Percentiles rank a stretch among this genome's conserved stretches.
Evolutionary conservation across 306 rosid genomes (phyloP).

Genomic region (Sphenostylis stenocarpa): DNA sequence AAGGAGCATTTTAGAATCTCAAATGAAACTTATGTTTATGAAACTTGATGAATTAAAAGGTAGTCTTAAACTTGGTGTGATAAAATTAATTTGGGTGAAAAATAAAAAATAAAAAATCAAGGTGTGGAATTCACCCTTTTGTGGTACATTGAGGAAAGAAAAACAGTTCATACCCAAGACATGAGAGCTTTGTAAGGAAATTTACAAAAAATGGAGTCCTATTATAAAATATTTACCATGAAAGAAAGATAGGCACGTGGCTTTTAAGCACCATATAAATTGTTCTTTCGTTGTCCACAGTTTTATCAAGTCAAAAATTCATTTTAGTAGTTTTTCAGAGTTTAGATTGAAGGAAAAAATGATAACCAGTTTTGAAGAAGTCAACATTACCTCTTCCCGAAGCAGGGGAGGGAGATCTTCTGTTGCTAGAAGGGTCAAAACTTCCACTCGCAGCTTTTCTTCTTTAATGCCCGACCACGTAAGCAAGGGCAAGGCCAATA

Average conservation of each 20-base stretch:
- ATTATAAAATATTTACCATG: not conserved
- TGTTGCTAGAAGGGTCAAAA: slow-evolving; percentile 46
- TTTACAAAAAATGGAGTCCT: not conserved
- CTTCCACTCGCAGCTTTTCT: slow-evolving; percentile 55
- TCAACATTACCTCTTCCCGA: slow-evolving; percentile 69
- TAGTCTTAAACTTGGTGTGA: not conserved
- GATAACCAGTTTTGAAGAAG: slow-evolving; percentile 1
- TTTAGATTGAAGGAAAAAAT: not conserved
- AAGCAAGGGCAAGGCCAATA: slow-evolving; percentile 67
- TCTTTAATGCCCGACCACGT: slow-evolving; percentile 76
- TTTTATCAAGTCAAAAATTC: not conserved
- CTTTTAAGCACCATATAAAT: not conserved
- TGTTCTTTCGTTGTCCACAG: not conserved
- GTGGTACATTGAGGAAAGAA: too few species aligned
- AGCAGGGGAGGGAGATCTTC: slow-evolving; percentile 65
- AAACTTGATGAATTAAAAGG: not conserved
- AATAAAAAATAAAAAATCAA: too few species aligned
- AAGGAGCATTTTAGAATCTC: not conserved
- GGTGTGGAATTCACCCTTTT: not conserved
- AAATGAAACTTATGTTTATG: not conserved
- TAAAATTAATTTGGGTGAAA: not conserved
- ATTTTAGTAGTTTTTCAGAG: not conserved
- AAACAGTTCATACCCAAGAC: too few species aligned
- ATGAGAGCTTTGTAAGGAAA: not conserved
- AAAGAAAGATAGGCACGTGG: not conserved